Base-by-base conservation (phyloP, 345 rosid species). In the Lagerstroemia speciosa region DNA sequence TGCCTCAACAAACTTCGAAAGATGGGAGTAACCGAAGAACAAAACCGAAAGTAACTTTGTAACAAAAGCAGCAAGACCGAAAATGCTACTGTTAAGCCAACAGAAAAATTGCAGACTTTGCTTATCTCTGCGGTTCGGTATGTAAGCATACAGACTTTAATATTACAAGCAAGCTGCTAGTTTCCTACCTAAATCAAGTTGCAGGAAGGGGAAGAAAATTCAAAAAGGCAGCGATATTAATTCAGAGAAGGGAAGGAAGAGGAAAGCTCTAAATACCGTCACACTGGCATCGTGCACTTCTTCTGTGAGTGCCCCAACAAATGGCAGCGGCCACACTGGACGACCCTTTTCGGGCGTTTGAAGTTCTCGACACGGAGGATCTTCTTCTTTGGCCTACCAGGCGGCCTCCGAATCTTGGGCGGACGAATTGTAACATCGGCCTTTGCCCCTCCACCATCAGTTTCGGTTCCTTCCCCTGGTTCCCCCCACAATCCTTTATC, bases 221-320 rank as follows among this genome's bases (percentile, higher is more conserved):
- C n/a, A 45, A 45, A 45, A 14, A 52, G 58, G 24, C 5, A 16
- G 55, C 3, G 7, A 48, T 9, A 50, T 7, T 5, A 17, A 5
- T 19, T 9, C 7, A 57, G 11, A 27, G 9, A 0, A 27, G 30
- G n/a, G 60, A 26, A 7, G 27, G 11, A n/a, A 11, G 29, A 53
- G 60, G 16, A 17, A 0, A 37, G 32, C 48, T 16, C 37, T 19
- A 29, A 15, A 8, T 31, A 29, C 45, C 24, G 45, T 91, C 83
- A 94, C 74, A 88, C 78, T 32, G 97, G 87, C 92, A 83, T 82
- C 29, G 96, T 77, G 80, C 99, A 95, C 84, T 95, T 95, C 80
- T 95, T 95, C 78, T 95, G 99, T 64, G 99, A 95, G 82, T 95
- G 99, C 65, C 99, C 99, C 80, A 95, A 83, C 76, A 92, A 79